These are phyloP conservation scores for Verticillium alfalfae DNA, from an alignment of 2,329 filamentous ascomycete genomes.

Conservation along the genomic window DNA sequence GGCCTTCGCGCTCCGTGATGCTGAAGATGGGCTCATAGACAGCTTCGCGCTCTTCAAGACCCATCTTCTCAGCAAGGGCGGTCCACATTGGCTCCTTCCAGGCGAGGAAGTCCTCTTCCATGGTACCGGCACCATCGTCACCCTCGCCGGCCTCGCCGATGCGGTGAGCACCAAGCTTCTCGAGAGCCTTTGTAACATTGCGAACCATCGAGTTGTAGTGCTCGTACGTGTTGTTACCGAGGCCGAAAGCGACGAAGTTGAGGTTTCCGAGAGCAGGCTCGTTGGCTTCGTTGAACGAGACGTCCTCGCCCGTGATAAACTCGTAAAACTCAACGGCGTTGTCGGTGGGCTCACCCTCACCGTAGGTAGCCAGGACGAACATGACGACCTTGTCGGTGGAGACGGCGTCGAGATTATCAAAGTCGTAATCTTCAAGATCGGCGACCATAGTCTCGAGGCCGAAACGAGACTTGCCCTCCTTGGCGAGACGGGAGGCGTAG, in stretches of 20 bases:
- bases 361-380: constrained; percentile 95
- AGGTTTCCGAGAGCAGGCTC: constrained; percentile 75
- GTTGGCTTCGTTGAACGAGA: constrained; percentile 68
- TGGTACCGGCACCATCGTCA: constrained; percentile 95
- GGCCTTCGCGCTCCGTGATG: constrained; percentile 68
- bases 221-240: constrained; percentile 99
- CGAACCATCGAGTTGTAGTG: constrained; percentile 99
- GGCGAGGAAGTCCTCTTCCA: constrained; percentile 98
- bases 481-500: constrained; percentile 91
- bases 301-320: constrained; percentile 79
- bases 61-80: constrained; percentile 76
- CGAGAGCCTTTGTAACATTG: constrained; percentile 75
- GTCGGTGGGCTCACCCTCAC: constrained; percentile 96
- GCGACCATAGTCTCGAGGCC: constrained; percentile 98
- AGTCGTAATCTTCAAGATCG: constrained; percentile 97
- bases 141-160: constrained; percentile 90
- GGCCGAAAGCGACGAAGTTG: constrained; percentile 90
- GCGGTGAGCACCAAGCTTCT: constrained; percentile 75
- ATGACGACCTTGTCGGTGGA: constrained; percentile 87
- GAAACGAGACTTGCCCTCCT: constrained; percentile 94
- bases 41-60: constrained; percentile 88
- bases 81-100: constrained; percentile 99
- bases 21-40: constrained; percentile 91
- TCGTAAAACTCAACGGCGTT: constrained; percentile 99
- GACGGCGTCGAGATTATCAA: constrained; percentile 83